Conservation (phyloP, 345 rosid species). For the Citrus medica region DNA sequence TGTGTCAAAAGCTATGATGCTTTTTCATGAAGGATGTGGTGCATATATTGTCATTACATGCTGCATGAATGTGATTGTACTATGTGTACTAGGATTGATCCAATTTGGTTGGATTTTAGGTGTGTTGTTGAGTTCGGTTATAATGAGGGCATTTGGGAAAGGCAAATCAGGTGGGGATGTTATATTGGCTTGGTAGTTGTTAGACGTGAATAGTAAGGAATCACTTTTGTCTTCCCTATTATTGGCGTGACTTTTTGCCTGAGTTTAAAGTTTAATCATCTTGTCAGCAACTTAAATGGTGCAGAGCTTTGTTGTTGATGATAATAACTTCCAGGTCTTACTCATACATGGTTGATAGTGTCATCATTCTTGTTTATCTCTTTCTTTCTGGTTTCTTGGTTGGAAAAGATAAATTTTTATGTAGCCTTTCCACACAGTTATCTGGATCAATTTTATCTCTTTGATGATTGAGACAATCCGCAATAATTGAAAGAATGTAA, state of each 20-base stretch:
- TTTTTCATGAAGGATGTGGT: neutral
- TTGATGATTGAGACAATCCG: neutral
- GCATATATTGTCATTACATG: neutral
- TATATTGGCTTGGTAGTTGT: neutral
- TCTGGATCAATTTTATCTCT: neutral
- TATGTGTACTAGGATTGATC: neutral
- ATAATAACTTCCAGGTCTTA: neutral
- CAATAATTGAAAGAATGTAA: neutral
- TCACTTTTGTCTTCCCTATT: neutral
- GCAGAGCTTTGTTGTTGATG: neutral
- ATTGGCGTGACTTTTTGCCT: neutral
- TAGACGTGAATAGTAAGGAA: neutral
- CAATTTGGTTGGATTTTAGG: neutral
- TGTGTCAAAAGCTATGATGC: neutral
- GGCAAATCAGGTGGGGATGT: neutral
- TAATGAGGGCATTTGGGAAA: neutral
- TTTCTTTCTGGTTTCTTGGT: neutral
- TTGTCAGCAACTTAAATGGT: neutral
- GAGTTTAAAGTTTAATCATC: neutral
- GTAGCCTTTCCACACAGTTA: neutral
- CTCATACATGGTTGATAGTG: neutral
- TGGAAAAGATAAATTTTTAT: neutral
- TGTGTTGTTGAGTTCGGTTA: neutral
- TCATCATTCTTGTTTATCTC: neutral
- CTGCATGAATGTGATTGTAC: neutral